Conservation (phyloP, 2,329 filamentous ascomycete species). For the Stachybotrys chlorohalonatus region DNA sequence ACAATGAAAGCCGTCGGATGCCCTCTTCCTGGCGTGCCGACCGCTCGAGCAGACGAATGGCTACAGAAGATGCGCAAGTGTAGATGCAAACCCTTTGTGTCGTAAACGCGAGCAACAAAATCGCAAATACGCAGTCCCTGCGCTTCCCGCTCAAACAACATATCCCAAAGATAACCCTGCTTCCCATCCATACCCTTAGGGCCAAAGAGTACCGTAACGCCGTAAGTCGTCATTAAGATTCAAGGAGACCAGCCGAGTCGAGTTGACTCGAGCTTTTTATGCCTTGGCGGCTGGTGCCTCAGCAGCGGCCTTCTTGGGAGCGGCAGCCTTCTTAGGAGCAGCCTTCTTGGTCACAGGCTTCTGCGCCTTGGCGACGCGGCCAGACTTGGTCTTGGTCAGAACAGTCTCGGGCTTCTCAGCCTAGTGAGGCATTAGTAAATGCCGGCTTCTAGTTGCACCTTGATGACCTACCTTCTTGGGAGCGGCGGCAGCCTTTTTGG, state of each 20-base stretch:
- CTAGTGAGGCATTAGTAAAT: constrained; percentile 11
- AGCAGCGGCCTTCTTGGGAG: constrained; percentile 30
- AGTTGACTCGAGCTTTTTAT: constrained; percentile 10
- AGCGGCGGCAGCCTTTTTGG: constrained; percentile 1
- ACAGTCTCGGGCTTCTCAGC: constrained; percentile 57
- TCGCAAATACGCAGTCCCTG: not conserved
- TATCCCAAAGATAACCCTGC: constrained; percentile 13
- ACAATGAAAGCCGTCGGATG: not conserved
- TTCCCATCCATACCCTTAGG: constrained; percentile 15
- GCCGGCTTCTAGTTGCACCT: too few species aligned
- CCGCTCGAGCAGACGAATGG: not conserved
- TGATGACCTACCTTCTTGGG: constrained; percentile 6
- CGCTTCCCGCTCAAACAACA: constrained; percentile 13
- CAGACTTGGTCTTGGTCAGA: constrained; percentile 76
- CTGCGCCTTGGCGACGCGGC: constrained; percentile 66
- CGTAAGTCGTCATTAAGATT: constrained; percentile 26
- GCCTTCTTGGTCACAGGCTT: constrained; percentile 39
- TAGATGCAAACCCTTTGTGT: not conserved
- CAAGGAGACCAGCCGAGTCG: constrained; percentile 3
- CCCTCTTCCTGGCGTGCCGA: not conserved
- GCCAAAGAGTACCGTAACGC: constrained; percentile 19
- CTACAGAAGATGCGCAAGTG: not conserved
- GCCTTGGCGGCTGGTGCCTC: constrained; percentile 33
- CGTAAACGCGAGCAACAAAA: not conserved
- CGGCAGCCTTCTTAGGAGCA: constrained; percentile 25